These are phyloP conservation scores for Gentiana straminea DNA, from an alignment of 257 asterid genomes.

Conservation along the genomic window DNA sequence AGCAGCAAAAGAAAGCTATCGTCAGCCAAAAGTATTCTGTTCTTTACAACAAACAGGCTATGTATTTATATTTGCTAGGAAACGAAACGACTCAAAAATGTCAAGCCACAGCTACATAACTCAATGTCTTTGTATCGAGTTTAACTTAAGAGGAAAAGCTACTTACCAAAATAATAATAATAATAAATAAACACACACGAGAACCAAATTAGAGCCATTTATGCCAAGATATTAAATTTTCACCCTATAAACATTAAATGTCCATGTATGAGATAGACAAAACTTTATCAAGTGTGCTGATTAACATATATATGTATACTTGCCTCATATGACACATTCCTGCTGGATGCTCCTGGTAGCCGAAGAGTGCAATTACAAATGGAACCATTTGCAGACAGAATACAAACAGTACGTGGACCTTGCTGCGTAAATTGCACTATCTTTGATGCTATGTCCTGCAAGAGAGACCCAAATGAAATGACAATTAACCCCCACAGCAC, in stretches of 20 bases:
- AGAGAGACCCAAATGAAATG: conserved; percentile 8
- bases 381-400: conserved; percentile 80
- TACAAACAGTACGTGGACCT: conserved; percentile 85
- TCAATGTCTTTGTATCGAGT: neutral
- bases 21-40: too few species aligned
- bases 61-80: too few species aligned
- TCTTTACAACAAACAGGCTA: too few species aligned
- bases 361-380: conserved; percentile 69
- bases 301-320: conserved; percentile 3
- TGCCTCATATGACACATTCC: conserved; percentile 79
- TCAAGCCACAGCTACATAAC: neutral
- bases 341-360: conserved; percentile 62
- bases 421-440: conserved; percentile 74
- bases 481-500: neutral
- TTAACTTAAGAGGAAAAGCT: neutral
- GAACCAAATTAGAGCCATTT: too few species aligned
- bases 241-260: too few species aligned
- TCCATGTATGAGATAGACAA: too few species aligned
- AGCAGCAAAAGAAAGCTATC: too few species aligned
- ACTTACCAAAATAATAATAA: too few species aligned
- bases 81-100: too few species aligned
- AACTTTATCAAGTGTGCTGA: too few species aligned
- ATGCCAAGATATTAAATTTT: too few species aligned
- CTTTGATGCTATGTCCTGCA: conserved; percentile 73
- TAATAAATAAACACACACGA: too few species aligned